phyloP scores from a whole-genome alignment of 495 filamentous ascomycete genomes.

The Penicillium flavigenum region DNA sequence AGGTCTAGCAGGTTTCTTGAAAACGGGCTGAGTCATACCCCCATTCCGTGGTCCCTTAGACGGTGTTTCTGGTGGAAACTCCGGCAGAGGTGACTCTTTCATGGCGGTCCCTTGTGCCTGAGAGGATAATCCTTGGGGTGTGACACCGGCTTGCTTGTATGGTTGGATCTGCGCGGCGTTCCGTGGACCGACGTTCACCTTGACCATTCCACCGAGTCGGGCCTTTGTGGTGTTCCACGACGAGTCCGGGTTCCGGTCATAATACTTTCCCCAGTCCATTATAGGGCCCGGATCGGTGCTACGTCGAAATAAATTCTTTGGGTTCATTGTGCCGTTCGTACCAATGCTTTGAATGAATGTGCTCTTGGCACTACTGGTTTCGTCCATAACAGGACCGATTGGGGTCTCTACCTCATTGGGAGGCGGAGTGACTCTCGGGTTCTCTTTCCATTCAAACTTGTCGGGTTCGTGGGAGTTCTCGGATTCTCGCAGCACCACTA shows the following conservation, averaged over 20 bases:
- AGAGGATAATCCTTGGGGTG: background rate
- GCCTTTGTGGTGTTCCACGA: background rate
- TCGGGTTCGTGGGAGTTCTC: slow-evolving; percentile 3
- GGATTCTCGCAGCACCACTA: slow-evolving; percentile 17
- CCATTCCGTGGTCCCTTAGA: background rate
- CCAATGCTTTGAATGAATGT: slow-evolving; percentile 11
- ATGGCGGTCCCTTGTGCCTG: background rate
- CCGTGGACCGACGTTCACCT: slow-evolving; percentile 14
- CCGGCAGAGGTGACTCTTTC: background rate
- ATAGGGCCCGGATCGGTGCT: slow-evolving; percentile 1
- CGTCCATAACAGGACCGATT: background rate
- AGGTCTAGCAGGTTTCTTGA: background rate
- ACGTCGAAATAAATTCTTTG: background rate
- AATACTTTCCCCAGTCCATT: slow-evolving; percentile 10
- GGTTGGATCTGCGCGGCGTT: slow-evolving; percentile 17
- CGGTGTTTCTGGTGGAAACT: background rate
- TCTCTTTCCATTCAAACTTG: slow-evolving; percentile 23
- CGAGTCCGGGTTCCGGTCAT: background rate
- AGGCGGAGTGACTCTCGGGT: background rate
- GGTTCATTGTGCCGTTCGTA: background rate
- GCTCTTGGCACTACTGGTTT: background rate
- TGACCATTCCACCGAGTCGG: slow-evolving; percentile 16
- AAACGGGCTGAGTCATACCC: background rate
- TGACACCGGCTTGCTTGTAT: background rate
- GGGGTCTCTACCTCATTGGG: background rate